phyloP scores from a whole-genome alignment of 352 stramenopile species.

The Globisporangium alternatum region DNA sequence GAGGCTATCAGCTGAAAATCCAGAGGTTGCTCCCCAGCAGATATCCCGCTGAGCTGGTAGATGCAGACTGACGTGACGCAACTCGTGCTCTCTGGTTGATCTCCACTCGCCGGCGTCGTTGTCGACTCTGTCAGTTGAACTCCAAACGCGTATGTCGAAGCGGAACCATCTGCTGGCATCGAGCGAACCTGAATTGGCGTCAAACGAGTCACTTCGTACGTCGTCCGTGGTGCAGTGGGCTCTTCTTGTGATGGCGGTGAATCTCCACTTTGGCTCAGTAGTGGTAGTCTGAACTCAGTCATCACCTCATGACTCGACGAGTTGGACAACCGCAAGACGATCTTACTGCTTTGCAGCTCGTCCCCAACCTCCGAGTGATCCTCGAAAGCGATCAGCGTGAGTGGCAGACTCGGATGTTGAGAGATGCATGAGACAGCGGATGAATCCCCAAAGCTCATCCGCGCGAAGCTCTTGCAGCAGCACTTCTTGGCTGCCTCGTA shows the following conservation, averaged over 20 bases:
- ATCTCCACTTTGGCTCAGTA: neutral
- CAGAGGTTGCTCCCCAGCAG: neutral
- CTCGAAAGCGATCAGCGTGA: conserved; percentile 9
- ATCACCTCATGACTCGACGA: conserved; percentile 3
- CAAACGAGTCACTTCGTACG: conserved; percentile 2
- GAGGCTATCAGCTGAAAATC: conserved; percentile 8
- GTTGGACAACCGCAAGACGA: conserved; percentile 9
- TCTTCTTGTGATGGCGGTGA: neutral
- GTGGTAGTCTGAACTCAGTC: neutral
- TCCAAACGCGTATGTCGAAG: neutral
- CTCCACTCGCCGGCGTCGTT: neutral
- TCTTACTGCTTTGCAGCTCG: neutral
- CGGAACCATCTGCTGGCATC: neutral
- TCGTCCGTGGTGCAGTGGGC: neutral
- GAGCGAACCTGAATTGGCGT: conserved; percentile 9
- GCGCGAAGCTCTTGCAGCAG: conserved; percentile 27
- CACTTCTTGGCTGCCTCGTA: conserved; percentile 44
- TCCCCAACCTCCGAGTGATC: neutral
- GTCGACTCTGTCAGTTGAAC: conserved; percentile 8
- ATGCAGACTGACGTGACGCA: neutral
- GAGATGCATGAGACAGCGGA: neutral
- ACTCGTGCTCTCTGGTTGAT: conserved; percentile 5
- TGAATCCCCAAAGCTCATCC: neutral
- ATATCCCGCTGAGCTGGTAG: neutral
- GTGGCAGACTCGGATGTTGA: conserved; percentile 8